phyloP scores from a whole-genome alignment of 768 basidiomycete species.

The Tricholoma saponaceum region DNA sequence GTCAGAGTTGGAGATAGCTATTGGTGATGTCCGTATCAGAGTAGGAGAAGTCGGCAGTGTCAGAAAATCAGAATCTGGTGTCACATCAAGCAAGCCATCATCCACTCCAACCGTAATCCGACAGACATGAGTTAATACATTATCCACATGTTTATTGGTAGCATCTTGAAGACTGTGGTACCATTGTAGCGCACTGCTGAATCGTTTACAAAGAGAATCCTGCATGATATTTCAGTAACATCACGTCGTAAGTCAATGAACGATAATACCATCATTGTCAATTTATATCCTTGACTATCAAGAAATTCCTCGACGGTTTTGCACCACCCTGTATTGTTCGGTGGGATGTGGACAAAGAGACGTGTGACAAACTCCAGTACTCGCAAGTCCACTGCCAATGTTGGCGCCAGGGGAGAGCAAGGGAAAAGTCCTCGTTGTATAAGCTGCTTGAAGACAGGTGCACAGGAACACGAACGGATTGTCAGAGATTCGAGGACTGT shows the following conservation, averaged over 20 bases:
- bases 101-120: not conserved
- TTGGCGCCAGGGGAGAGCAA: conserved; percentile 23
- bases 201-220: conserved; percentile 19
- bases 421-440: conserved; percentile 22
- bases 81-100: not conserved
- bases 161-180: conserved; percentile 15
- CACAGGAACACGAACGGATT: conserved; percentile 12
- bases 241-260: not conserved
- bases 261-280: conserved; percentile 11
- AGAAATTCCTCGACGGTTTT: conserved; percentile 22
- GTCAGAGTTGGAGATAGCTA: not conserved
- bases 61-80: not conserved
- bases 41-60: not conserved
- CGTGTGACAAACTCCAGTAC: conserved; percentile 23
- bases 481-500: not conserved
- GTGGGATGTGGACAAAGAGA: conserved; percentile 22
- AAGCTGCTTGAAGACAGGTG: conserved; percentile 16
- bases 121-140: not conserved
- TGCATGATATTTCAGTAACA: conserved; percentile 4
- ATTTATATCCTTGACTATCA: conserved; percentile 13
- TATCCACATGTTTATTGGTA: conserved; percentile 8
- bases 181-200: conserved; percentile 24
- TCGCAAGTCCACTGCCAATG: conserved; percentile 26
- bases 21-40: too few relatives aligned
- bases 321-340: conserved; percentile 24